Evolutionary conservation across 2,329 filamentous ascomycete genomes (phyloP), one percentile per base, ranked within the genome.

Genomic region (Huntiella abstrusa): DNA sequence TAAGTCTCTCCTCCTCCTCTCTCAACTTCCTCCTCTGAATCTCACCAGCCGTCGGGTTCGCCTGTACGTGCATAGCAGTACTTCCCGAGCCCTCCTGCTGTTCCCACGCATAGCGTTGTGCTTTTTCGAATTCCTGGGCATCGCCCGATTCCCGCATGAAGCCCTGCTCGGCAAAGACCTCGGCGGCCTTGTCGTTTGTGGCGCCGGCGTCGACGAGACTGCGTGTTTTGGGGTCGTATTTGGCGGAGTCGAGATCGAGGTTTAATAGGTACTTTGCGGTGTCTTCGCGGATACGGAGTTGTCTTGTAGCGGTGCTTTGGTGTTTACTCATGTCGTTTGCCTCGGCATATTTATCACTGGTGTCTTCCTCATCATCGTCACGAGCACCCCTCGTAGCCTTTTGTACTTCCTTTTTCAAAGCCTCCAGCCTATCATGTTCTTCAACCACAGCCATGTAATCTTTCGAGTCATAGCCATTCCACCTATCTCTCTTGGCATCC

Each of bases 201-300:
- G 82, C 86, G 41, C 86, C 85, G 52, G 75, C 77, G 57, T 93
- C 84, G 16, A 93, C 81, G 70, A 98, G 84, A 6, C 83, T 80
- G 55, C 91, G 74, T 10, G 87, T 95, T 60, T 98, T 98, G 0
- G 91, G 91, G 57, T 98, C 88, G 63, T 98, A 98, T 60, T 93
- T 92, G 1, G 92, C 91, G 1, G 87, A 95, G 56, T 98, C 91
- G 2, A 94, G 70, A 58, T 98, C 91, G 22, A 98, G 73, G 58
- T 96, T 96, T 6, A 95, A 67, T 2, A 98, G 69, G 59, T 98
- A 98, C 57, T 95, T 96, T 16, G 91, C 91, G 1, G 91, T 98
- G 60, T 98, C 91, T 64, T 98, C 91, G 60, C 91, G 75, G 59
- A 98, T 77, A 52, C 91, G 77, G 48, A 98, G 69, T 58, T 96